These are phyloP conservation scores for Lanzia echinophila DNA, from an alignment of 2,329 filamentous ascomycete genomes.

Conservation along the genomic window DNA sequence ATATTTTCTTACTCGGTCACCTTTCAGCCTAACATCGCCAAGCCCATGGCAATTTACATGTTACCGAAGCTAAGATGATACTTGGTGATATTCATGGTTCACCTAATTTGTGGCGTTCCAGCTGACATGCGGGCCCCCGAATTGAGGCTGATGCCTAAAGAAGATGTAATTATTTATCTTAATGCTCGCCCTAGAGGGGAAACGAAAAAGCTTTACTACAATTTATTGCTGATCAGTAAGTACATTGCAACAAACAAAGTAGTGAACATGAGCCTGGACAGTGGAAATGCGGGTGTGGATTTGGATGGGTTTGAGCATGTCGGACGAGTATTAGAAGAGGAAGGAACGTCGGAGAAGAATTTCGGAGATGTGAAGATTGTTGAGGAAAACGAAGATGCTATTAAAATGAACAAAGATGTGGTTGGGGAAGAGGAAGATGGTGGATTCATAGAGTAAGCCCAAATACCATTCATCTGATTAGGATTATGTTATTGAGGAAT, in stretches of 20 bases:
- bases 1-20: not conserved
- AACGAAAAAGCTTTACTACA: no score
- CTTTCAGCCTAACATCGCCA: not conserved
- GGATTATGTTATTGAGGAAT: no score
- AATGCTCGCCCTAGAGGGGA: no score
- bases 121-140: no score
- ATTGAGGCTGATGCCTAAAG: not conserved
- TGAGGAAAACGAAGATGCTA: no score
- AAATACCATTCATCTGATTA: no score
- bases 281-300: not conserved
- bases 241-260: not conserved
- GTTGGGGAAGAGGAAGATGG: constrained; percentile 22
- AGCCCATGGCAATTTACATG: no score
- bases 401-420: not conserved
- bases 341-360: accelerated
- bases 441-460: not conserved
- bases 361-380: not conserved
- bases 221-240: not conserved
- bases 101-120: not conserved
- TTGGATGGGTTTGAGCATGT: not conserved
- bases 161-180: no score
- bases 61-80: no score
- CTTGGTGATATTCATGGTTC: no score
- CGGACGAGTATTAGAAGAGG: not conserved
- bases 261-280: no score